Base-by-base conservation (phyloP, 2,329 filamentous ascomycete species). In the Penicillium fuscoglaucum region DNA sequence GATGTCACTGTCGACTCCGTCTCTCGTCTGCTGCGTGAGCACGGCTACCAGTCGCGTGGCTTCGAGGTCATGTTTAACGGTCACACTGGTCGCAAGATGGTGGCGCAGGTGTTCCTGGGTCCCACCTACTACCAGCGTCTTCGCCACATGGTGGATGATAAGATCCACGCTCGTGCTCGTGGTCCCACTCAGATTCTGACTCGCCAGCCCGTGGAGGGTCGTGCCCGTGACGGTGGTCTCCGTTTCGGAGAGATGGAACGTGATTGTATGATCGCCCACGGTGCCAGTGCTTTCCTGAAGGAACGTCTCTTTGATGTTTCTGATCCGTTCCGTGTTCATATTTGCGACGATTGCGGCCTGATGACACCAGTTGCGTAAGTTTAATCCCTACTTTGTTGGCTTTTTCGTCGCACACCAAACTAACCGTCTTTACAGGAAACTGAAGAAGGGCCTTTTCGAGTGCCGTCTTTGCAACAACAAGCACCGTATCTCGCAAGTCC, bases 241-340 rank as follows among this genome's bases (percentile, higher is more conserved):
- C 93, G 96, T 74, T 99, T 99, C 86, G 95, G 95, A 87, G 95
- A 99, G 83, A 99, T 99, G 95, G 96, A 99, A 79, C 93, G 96
- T 81, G 96, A 99, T 86, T 99, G 95, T 76, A 99, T 99, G 95
- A 99, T 99, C 81, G 92, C 96, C n/a, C 96, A 99, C 75, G 95
- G 95, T 74, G 95, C 96, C 4, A 93, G 91, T 55, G 89, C 93
- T 1, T 99, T 99, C 84, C 80, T 99, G 72, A 99, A 99, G 80
- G 95, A 99, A 82, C 87, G 95, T 70, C 80, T 99, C 58, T 97
- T 99, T 71, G 93, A 98, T 75, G 95, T 99, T 51, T 96, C 91
- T 53, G 95, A 99, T 80, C 93, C 95, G 39, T 99, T 98, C 84
- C 85, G 93, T 76, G 95, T 99, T 59, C 95, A 99, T 78, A 90